These are phyloP conservation scores for Geotrichum histeridarum DNA, from an alignment of 1,139 yeast species.

Conservation along the genomic window DNA sequence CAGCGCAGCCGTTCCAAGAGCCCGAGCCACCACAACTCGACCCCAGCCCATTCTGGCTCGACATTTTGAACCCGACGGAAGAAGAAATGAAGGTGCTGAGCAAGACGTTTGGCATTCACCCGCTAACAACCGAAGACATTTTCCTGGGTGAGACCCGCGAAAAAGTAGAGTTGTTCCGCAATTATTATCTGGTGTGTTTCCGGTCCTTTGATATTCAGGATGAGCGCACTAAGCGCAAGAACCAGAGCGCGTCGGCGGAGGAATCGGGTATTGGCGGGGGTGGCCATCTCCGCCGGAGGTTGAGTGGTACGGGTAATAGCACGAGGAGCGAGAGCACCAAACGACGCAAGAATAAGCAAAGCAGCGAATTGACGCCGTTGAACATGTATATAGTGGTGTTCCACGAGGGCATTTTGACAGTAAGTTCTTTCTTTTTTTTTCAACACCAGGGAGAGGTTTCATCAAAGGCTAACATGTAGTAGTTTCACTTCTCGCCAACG, in stretches of 20 bases:
- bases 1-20: not conserved
- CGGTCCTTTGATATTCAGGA: conserved; percentile 52
- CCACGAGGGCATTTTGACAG: conserved; percentile 78
- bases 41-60: conserved; percentile 75
- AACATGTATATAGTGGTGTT: conserved; percentile 72
- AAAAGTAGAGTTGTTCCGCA: conserved; percentile 84
- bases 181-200: conserved; percentile 87
- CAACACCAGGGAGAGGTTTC: conserved; percentile 45
- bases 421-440: conserved; percentile 26
- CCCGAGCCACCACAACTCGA: conserved; percentile 40
- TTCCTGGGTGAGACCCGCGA: conserved; percentile 91
- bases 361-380: conserved; percentile 62
- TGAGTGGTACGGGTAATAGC: conserved; percentile 11
- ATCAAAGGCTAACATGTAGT: not conserved
- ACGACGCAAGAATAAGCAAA: conserved; percentile 45
- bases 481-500: conserved; percentile 84
- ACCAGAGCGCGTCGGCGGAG: not conserved
- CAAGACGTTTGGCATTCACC: conserved; percentile 89
- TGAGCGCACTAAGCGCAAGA: conserved; percentile 16
- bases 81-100: conserved; percentile 91
- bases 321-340: conserved; percentile 15
- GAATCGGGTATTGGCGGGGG: not conserved
- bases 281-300: too few species aligned
- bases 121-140: conserved; percentile 92
- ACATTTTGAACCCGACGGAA: conserved; percentile 86